These are phyloP conservation scores for Forsythia viridissima DNA, from an alignment of 257 asterid genomes.

Conservation along the genomic window DNA sequence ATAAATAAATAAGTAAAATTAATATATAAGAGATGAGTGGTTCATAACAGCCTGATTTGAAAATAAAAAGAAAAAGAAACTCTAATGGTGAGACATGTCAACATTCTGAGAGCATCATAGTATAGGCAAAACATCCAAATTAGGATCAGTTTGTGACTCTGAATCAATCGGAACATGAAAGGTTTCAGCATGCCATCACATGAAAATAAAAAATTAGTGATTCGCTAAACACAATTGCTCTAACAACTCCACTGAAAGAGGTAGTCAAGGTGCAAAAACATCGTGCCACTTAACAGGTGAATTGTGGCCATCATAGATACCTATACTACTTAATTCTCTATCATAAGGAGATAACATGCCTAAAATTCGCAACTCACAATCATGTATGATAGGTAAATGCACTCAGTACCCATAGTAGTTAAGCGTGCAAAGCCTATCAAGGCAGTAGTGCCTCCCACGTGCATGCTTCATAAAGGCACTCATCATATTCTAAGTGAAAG, in stretches of 20 bases:
- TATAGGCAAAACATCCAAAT: background rate
- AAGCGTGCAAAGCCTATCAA: background rate
- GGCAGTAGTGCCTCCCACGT: background rate
- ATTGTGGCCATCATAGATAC: background rate
- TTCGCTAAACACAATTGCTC: background rate
- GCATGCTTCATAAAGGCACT: background rate
- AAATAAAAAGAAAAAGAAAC: background rate
- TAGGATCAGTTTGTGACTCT: background rate
- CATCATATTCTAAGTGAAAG: background rate
- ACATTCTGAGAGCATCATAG: background rate
- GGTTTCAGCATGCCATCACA: background rate
- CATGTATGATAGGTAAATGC: background rate
- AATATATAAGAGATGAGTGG: background rate
- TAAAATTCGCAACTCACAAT: background rate
- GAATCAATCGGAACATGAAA: background rate
- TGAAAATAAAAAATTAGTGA: background rate
- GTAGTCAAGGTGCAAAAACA: background rate
- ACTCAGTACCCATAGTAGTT: background rate
- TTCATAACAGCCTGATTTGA: conserved; percentile 1
- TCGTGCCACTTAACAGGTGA: background rate
- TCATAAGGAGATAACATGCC: background rate
- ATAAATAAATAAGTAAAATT: conserved; percentile 1
- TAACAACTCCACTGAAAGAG: background rate
- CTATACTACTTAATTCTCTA: background rate
- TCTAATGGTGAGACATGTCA: background rate